phyloP scores from a whole-genome alignment of 1,284 basidiomycete genomes.

The Takashimella koratensis region DNA sequence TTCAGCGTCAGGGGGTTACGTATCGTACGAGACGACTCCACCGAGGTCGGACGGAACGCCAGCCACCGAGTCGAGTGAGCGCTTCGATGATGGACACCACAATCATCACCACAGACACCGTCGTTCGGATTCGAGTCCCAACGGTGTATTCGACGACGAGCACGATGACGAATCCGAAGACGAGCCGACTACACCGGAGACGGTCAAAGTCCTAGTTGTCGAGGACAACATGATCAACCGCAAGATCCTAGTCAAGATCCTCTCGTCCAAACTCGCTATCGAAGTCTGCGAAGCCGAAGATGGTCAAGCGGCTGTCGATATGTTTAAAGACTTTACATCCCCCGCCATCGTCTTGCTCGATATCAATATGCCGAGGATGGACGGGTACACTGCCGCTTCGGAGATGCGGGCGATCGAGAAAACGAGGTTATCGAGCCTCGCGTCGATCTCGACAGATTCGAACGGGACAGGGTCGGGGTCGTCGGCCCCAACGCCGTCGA shows the following conservation, averaged over 20 bases:
- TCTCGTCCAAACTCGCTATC: conserved; percentile 29
- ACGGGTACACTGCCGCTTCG: conserved; percentile 40
- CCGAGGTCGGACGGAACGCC: conserved; percentile 1
- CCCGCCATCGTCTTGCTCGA: conserved; percentile 41
- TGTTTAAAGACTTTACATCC: conserved; percentile 27
- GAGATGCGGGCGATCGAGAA: conserved; percentile 40
- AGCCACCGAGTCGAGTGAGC: not conserved
- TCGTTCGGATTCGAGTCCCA: not conserved
- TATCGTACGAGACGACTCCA: conserved; percentile 5
- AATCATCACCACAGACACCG: not conserved
- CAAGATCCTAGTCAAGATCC: conserved; percentile 44
- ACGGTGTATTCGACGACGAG: not conserved
- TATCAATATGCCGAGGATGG: conserved; percentile 48
- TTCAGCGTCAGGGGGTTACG: not conserved
- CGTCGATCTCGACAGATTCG: not conserved
- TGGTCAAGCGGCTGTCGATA: conserved; percentile 39
- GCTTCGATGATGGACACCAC: not conserved
- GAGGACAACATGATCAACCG: conserved; percentile 48
- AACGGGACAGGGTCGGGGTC: conserved; percentile 1
- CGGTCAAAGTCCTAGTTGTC: conserved; percentile 39
- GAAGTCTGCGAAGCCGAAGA: conserved; percentile 41
- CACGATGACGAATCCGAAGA: not conserved
- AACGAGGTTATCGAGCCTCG: not conserved
- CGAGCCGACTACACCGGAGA: not conserved
- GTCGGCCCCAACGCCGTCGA: not conserved